These are phyloP conservation scores for Ceriops zippeliana DNA, from an alignment of 345 rosid species.

Conservation along the genomic window DNA sequence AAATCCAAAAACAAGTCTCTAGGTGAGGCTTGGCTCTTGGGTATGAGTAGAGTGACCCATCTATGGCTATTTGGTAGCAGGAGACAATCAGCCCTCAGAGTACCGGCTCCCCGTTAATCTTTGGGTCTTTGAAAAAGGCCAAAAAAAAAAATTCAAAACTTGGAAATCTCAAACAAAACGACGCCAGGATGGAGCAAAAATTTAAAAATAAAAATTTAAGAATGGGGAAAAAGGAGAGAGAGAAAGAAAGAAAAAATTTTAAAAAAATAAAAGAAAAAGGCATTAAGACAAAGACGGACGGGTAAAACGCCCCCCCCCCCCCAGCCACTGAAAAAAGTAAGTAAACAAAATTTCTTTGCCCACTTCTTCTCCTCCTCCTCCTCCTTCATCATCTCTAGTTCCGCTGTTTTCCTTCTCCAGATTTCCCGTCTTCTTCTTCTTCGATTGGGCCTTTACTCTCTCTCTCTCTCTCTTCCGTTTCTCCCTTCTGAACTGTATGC, in stretches of 20 bases:
- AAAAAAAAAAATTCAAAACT: too few relatives aligned
- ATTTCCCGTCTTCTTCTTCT: conserved; percentile 19
- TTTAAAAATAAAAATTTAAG: too few relatives aligned
- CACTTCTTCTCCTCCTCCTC: not conserved
- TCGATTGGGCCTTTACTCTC: conserved; percentile 20
- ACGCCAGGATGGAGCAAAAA: too few relatives aligned
- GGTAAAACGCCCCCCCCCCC: conserved; percentile 13
- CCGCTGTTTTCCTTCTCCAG: conserved; percentile 15
- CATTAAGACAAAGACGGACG: conserved; percentile 17
- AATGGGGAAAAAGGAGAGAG: not conserved
- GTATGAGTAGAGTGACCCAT: too few relatives aligned
- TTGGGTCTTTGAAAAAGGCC: too few relatives aligned
- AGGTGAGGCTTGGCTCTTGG: too few relatives aligned
- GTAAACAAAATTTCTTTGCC: conserved; percentile 23
- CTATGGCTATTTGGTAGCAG: too few relatives aligned
- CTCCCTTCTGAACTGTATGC: conserved; percentile 22
- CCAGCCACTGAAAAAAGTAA: conserved; percentile 9
- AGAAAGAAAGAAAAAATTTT: not conserved
- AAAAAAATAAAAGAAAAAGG: not conserved
- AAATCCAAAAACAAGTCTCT: too few relatives aligned
- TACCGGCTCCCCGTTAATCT: too few relatives aligned
- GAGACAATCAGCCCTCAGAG: too few relatives aligned
- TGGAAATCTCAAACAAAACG: too few relatives aligned
- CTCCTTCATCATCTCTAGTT: not conserved
- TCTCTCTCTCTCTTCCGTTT: not conserved